Base-by-base conservation (phyloP, 208 protist species). In the Novymonas esmeraldas region DNA sequence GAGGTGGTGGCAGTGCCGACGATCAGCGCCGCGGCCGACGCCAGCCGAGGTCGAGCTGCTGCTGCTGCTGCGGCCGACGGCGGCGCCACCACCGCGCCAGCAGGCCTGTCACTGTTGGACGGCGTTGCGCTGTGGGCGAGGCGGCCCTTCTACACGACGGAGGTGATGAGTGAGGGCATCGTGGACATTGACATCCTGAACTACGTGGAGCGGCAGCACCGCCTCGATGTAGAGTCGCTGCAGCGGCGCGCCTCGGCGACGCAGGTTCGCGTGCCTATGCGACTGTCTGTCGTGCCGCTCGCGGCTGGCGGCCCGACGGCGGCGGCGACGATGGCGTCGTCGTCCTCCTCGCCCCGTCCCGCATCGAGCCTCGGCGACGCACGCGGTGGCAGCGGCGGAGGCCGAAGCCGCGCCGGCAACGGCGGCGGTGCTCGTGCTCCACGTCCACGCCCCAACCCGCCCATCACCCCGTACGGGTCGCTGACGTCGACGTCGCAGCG, bases 121-220 rank as follows among this genome's bases (percentile, higher is more conserved):
- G 45, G 28, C 24, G 24, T 64, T 52, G 49, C 46, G 2, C 54
- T 69, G 20, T 82, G 65, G 71, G 66, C 52, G 18, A 64, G 48
- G 6, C 60, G 69, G 36, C 61, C 68, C 0, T 63, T 64, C 24
- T 71, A 71, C 3, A 74, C 82, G 61, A 62, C 55, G n/a, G 68
- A 79, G 57, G 78, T 78, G 7, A 77, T 84, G 33, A 44, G 49
- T 48, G 46, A 73, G 6, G 41, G 67, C 4, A 41, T 55, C 3
- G 74, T 92, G 6, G 81, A 81, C 66, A 39, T 88, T 16, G 85
- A 88, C 55, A 73, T 76, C 9, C 71, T 77, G 45, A 92, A 85
- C 52, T 78, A 85, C 20, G 74, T 87, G 60, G 85, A 92, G 77
- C 79, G 85, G 51, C 72, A 89, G 38, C 69, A 64, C 61, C 61